A percentile compares a stretch with the other conserved stretches of the same genome.
These are phyloP conservation scores for Diaporthe sp. DNA, from an alignment of 2,329 filamentous ascomycete species.

Conservation along the genomic window DNA sequence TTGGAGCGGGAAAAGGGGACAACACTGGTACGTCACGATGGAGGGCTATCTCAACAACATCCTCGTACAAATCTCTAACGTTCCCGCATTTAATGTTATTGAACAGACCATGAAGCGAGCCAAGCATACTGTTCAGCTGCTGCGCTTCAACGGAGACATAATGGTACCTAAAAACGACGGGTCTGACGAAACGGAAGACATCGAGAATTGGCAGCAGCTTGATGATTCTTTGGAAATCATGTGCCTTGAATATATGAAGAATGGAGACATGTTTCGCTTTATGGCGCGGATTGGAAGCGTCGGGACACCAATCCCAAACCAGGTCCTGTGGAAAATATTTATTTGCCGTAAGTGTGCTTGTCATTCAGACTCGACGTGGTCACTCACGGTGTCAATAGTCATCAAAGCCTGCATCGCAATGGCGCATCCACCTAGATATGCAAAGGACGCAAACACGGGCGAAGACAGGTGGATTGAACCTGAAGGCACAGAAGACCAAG, in stretches of 20 bases:
- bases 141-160: slow-evolving; percentile 20
- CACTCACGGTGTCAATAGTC: neutral
- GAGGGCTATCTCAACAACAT: neutral
- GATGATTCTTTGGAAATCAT: slow-evolving; percentile 20
- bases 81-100: neutral
- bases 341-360: slow-evolving; percentile 13
- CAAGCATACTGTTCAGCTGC: slow-evolving; percentile 7
- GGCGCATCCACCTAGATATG: neutral
- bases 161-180: neutral
- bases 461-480: slow-evolving; percentile 1
- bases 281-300: neutral
- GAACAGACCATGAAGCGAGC: slow-evolving; percentile 12
- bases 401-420: slow-evolving; percentile 17
- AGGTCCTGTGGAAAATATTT: slow-evolving; percentile 11
- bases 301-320: neutral
- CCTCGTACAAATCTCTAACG: neutral
- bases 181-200: neutral
- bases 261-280: slow-evolving; percentile 8
- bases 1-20: neutral
- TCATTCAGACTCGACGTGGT: too few species aligned
- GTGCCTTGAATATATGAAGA: slow-evolving; percentile 20
- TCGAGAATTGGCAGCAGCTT: neutral
- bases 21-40: neutral
- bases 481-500: neutral
- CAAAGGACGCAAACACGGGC: neutral